phyloP scores from a whole-genome alignment of 2,329 filamentous ascomycete species.

The Trichoderma lentiforme region DNA sequence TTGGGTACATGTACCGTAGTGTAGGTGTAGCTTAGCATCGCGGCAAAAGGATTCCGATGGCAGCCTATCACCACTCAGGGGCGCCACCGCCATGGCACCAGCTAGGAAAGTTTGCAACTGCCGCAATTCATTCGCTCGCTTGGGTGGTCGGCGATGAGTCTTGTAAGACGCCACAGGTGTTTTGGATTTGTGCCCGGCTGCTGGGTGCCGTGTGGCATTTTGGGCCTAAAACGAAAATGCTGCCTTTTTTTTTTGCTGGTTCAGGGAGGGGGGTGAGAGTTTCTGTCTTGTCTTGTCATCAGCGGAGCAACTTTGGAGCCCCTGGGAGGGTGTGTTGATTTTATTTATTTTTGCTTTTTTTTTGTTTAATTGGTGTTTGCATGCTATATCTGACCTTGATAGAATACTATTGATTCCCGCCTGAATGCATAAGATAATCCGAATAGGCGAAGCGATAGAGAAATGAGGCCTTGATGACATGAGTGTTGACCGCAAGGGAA shows the following conservation, averaged over 20 bases:
- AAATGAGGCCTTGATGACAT: background rate
- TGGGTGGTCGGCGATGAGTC: background rate
- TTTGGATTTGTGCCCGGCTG: conserved; percentile 8
- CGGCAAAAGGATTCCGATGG: conserved; percentile 5
- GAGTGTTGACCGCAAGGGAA: background rate
- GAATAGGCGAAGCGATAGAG: background rate
- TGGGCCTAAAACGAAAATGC: background rate
- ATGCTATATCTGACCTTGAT: background rate
- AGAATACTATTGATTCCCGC: background rate
- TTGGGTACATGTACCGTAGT: background rate
- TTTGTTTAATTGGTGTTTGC: background rate
- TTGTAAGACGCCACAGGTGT: conserved; percentile 9
- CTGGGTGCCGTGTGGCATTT: background rate
- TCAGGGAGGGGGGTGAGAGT: background rate
- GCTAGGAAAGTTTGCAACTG: background rate
- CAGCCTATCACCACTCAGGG: background rate
- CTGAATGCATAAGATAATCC: background rate
- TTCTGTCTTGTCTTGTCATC: background rate
- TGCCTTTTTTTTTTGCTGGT: background rate
- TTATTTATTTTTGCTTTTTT: background rate
- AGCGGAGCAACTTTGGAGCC: background rate
- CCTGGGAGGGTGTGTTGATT: background rate
- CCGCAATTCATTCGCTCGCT: background rate
- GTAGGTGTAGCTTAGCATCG: background rate
- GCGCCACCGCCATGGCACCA: background rate